Percentiles rank a stretch among this genome's conserved stretches.
phyloP scores from a whole-genome alignment of 2,329 filamentous ascomycete genomes.

The Fusarium domesticum region DNA sequence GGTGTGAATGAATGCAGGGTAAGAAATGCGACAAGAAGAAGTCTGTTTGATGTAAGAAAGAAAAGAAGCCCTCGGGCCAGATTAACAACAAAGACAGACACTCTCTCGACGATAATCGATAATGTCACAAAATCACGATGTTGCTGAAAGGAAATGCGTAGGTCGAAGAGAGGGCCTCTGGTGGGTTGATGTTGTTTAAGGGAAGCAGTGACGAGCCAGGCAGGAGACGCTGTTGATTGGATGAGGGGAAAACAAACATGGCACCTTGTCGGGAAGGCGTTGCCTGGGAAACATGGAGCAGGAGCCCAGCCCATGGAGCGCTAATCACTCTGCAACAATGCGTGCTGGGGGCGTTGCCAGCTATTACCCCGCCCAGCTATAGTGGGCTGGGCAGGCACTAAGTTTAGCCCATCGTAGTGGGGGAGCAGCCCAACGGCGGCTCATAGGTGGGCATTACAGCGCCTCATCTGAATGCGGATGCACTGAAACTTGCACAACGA shows the following conservation, averaged over 20 bases:
- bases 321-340: slow-evolving; percentile 31
- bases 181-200: slow-evolving; percentile 35
- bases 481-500: slow-evolving; percentile 11
- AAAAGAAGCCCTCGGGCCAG: slow-evolving; percentile 22
- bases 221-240: slow-evolving; percentile 29
- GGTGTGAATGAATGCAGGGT: slow-evolving; percentile 24
- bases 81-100: slow-evolving; percentile 15
- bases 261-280: slow-evolving; percentile 18
- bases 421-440: background rate
- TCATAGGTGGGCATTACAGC: too few species aligned
- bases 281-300: slow-evolving; percentile 26
- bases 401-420: background rate
- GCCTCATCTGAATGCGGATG: background rate
- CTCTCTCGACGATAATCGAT: slow-evolving; percentile 21
- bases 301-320: slow-evolving; percentile 19
- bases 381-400: slow-evolving; percentile 3
- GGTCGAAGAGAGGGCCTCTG: slow-evolving; percentile 21
- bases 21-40: slow-evolving; percentile 21
- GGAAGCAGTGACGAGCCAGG: slow-evolving; percentile 23
- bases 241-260: slow-evolving; percentile 33
- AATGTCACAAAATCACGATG: slow-evolving; percentile 22
- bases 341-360: slow-evolving; percentile 13
- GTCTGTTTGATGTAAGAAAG: slow-evolving; percentile 24
- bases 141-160: slow-evolving; percentile 27
- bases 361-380: slow-evolving; percentile 28